phyloP scores from a whole-genome alignment of 2,329 filamentous ascomycete genomes.

The Colletotrichum karsti region DNA sequence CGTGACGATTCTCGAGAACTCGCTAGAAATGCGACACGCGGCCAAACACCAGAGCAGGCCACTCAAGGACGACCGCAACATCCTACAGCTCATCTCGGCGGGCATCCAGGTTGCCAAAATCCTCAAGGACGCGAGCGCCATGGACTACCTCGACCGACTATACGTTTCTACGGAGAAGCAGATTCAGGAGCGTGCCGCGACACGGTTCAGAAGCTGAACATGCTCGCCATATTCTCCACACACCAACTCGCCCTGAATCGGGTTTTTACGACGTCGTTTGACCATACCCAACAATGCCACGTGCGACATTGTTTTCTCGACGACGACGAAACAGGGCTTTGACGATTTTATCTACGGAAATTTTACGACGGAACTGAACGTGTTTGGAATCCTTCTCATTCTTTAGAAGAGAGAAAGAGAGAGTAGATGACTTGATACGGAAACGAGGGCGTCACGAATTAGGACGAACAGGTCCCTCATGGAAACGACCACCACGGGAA shows the following conservation, averaged over 20 bases:
- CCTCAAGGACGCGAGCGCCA: constrained; percentile 82
- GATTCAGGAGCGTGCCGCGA: constrained; percentile 72
- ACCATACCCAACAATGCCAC: neutral
- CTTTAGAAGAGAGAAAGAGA: constrained; percentile 24
- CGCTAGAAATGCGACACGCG: constrained; percentile 86
- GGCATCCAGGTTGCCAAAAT: constrained; percentile 90
- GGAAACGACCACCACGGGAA: constrained; percentile 11
- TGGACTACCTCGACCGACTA: constrained; percentile 83
- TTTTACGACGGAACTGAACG: constrained; percentile 24
- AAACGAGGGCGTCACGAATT: constrained; percentile 7
- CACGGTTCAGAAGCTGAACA: constrained; percentile 47
- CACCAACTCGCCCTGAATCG: neutral
- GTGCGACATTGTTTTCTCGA: neutral
- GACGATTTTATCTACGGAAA: constrained; percentile 19
- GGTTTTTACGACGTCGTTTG: neutral
- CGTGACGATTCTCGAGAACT: constrained; percentile 88
- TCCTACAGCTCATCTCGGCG: constrained; percentile 86
- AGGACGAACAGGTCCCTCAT: neutral
- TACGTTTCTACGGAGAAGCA: constrained; percentile 84
- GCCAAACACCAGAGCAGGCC: constrained; percentile 85
- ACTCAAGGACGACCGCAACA: constrained; percentile 88
- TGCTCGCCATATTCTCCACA: neutral
- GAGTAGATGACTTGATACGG: constrained; percentile 25
- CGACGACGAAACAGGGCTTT: neutral
- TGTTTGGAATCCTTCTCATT: constrained; percentile 15